Evolutionary conservation across 2,329 filamentous ascomycete species (phyloP).

Genomic region (Emericellopsis cladophorae): DNA sequence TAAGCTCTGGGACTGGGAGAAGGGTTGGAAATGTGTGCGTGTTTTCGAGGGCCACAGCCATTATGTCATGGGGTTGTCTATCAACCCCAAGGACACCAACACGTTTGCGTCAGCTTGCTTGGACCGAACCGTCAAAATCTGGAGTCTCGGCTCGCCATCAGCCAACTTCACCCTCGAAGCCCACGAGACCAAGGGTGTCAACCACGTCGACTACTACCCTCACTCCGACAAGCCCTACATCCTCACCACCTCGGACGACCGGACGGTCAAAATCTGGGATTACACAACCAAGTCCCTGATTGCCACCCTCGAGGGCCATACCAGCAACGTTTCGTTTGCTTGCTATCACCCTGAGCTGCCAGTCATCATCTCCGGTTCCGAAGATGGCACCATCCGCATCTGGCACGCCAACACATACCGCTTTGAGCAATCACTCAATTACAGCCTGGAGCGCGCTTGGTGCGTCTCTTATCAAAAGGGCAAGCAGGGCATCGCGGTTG

Average conservation of each 20-base stretch:
- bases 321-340: constrained; percentile 95
- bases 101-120: constrained; percentile 87
- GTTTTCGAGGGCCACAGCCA: constrained; percentile 93
- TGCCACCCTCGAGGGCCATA: constrained; percentile 91
- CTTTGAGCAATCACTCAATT: constrained; percentile 90
- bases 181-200: constrained; percentile 94
- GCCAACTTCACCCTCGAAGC: constrained; percentile 96
- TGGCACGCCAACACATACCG: constrained; percentile 98
- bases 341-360: constrained; percentile 96
- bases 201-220: constrained; percentile 86
- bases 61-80: constrained; percentile 92
- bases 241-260: constrained; percentile 90
- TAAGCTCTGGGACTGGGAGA: constrained; percentile 98
- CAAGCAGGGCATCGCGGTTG: constrained; percentile 86
- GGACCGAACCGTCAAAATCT: constrained; percentile 95
- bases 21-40: constrained; percentile 94
- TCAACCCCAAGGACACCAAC: constrained; percentile 96
- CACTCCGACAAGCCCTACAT: constrained; percentile 73
- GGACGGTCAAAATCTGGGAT: constrained; percentile 97
- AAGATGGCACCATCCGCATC: constrained; percentile 94
- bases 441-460: constrained; percentile 92
- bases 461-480: constrained; percentile 93
- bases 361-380: constrained; percentile 93
- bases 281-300: constrained; percentile 98
- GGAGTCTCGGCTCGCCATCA: constrained; percentile 86